Base-by-base conservation (phyloP, 2,329 filamentous ascomycete genomes). In the Tolypocladium tropicale region DNA sequence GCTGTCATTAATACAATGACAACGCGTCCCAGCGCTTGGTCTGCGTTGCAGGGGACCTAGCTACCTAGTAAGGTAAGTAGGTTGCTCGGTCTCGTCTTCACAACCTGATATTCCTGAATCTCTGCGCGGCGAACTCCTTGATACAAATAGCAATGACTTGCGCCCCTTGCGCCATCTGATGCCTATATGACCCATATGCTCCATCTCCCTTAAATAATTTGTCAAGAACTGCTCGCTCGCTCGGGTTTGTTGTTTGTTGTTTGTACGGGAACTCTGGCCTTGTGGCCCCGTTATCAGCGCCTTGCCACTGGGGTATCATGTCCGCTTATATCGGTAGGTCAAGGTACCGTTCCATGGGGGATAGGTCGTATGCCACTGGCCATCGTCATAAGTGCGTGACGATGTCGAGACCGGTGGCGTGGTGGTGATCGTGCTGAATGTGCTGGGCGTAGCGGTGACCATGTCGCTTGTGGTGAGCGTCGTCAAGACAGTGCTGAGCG, bases 291-390 rank as follows among this genome's bases (percentile, higher is more conserved):
- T n/a, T 10, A 49, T 11, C 18, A 32, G 28, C 46, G 32, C 28
- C 28, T 11, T 10, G 28, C 12, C 16, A 2, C 3, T n/a, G 28
- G 11, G 46, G 16, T 28, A 18, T 49, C 46, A 49, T 32, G 28
- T n/a, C 49, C 49, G 37, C 36, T 10, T 55, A n/a, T 41, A 49
- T 14, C 49, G 52, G 21, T 58, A 39, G 49, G 23, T 41, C 33
- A 28, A 58, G 2, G 75, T 76, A 53, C 64, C 69, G 58, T 76
- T 78, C 73, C 73, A 76, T 0, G 72, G 48, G 3, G 74, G 73
- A 55, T 77, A 78, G 0, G 69, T 69, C 4, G 76, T 76, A 56
- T 76, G 74, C 77, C 76, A 78, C 53, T 64, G 64, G 21, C 76
- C 76, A 54, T 78, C 60, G 55, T 78, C 75, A 43, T 72, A 67